These are phyloP conservation scores for Hippophae rhamnoides DNA, from an alignment of 306 rosid species.

Conservation along the genomic window DNA sequence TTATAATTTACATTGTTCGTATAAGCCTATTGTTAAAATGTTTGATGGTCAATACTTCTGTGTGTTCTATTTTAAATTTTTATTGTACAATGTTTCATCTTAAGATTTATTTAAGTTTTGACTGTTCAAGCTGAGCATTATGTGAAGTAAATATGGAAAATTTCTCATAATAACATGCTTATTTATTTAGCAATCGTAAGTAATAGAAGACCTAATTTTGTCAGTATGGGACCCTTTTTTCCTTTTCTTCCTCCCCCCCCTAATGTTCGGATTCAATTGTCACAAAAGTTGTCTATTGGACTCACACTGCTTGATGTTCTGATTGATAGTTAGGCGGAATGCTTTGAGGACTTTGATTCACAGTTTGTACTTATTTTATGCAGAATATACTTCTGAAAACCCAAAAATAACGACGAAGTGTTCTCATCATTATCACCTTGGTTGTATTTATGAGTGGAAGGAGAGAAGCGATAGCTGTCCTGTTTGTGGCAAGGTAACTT, in stretches of 20 bases:
- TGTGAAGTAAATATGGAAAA: neutral
- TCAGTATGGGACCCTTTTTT: too few relatives aligned
- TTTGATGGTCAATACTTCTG: neutral
- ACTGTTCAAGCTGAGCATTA: too few relatives aligned
- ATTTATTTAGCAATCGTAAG: neutral
- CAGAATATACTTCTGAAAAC: conserved; percentile 85
- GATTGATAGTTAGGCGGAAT: conserved; percentile 7
- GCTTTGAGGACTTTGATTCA: conserved; percentile 3
- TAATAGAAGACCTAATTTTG: too few relatives aligned
- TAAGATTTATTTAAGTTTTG: neutral
- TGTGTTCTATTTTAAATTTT: too few relatives aligned
- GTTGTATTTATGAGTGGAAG: conserved; percentile 99
- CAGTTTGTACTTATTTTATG: conserved; percentile 13
- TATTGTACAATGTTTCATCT: neutral
- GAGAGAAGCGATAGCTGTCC: conserved; percentile 99
- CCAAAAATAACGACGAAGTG: conserved; percentile 93
- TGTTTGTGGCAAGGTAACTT: conserved; percentile 91
- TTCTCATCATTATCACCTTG: conserved; percentile 94
- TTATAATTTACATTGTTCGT: conserved; percentile 4
- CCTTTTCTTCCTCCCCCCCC: too few relatives aligned
- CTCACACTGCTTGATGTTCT: neutral
- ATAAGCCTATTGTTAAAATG: conserved; percentile 9
- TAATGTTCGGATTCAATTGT: too few relatives aligned
- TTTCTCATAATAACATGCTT: neutral
- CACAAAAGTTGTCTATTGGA: too few relatives aligned